Evolutionary conservation across 805 yeast genomes (phyloP).

Genomic region (Candida silvicultrix): DNA sequence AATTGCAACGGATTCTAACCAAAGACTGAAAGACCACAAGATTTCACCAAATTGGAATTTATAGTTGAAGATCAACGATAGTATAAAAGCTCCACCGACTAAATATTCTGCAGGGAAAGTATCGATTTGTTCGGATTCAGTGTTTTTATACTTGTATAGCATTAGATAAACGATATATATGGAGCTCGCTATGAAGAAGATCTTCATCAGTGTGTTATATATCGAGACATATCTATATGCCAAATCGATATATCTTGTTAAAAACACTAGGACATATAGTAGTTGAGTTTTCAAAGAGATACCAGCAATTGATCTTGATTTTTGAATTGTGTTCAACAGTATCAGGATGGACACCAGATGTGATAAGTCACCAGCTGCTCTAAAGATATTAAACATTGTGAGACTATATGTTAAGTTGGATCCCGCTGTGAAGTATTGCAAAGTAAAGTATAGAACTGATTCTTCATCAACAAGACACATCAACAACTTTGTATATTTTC

Average conservation of each 20-base stretch:
- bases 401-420: too few species aligned
- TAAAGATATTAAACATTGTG: conserved; percentile 33
- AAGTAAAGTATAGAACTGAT: too few species aligned
- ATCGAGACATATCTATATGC: conserved; percentile 47
- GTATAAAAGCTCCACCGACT: conserved; percentile 51
- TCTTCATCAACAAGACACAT: too few species aligned
- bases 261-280: conserved; percentile 66
- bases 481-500: too few species aligned
- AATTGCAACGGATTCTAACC: conserved; percentile 91
- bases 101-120: conserved; percentile 72
- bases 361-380: conserved; percentile 64
- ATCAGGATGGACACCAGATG: conserved; percentile 78
- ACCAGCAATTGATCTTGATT: conserved; percentile 67
- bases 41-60: conserved; percentile 57
- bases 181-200: conserved; percentile 74
- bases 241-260: conserved; percentile 60
- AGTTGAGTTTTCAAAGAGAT: conserved; percentile 85
- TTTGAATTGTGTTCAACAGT: conserved; percentile 62
- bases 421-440: too few species aligned
- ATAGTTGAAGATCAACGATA: conserved; percentile 60
- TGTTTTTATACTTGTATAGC: conserved; percentile 49
- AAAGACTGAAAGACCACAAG: conserved; percentile 82
- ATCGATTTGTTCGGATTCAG: conserved; percentile 52
- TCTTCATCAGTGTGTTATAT: conserved; percentile 77
- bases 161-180: conserved; percentile 69